These are phyloP conservation scores for Lipomyces yamadae DNA, from an alignment of 805 yeast genomes.

Conservation along the genomic window DNA sequence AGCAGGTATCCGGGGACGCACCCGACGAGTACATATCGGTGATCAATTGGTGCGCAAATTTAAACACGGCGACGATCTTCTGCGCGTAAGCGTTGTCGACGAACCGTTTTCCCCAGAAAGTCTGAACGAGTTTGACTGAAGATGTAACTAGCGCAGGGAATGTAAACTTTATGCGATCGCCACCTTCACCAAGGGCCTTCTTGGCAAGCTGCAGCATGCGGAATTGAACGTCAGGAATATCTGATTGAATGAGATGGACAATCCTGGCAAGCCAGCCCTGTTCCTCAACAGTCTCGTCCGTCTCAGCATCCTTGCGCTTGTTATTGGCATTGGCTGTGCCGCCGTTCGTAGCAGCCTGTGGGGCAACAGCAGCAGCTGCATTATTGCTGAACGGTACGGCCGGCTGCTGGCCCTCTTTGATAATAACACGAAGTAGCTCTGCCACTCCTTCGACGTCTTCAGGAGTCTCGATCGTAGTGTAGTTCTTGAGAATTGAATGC, in stretches of 20 bases:
- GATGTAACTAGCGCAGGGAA: slow-evolving; percentile 76
- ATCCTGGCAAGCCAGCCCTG: slow-evolving; percentile 60
- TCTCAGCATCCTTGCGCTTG: slow-evolving; percentile 34
- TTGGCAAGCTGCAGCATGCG: slow-evolving; percentile 54
- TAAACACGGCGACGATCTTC: slow-evolving; percentile 61
- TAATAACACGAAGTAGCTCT: slow-evolving; percentile 60
- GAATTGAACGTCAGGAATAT: slow-evolving; percentile 54
- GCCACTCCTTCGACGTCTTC: slow-evolving; percentile 66
- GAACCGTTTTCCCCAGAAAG: slow-evolving; percentile 44
- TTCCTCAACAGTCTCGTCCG: slow-evolving; percentile 50
- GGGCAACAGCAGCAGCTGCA: slow-evolving; percentile 14
- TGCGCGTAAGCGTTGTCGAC: slow-evolving; percentile 40
- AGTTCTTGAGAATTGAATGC: slow-evolving; percentile 55
- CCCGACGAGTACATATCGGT: slow-evolving; percentile 59
- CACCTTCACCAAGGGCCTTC: slow-evolving; percentile 59
- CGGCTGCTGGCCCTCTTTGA: slow-evolving; percentile 47
- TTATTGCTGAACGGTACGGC: slow-evolving; percentile 40
- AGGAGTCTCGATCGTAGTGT: slow-evolving; percentile 47
- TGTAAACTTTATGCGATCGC: slow-evolving; percentile 62
- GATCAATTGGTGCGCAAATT: slow-evolving; percentile 69
- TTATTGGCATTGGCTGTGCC: slow-evolving; percentile 14
- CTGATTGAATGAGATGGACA: slow-evolving; percentile 63
- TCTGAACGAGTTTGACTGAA: slow-evolving; percentile 63
- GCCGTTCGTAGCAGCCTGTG: slow-evolving; percentile 11
- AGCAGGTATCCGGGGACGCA: slow-evolving; percentile 50